Evolutionary conservation across 495 filamentous ascomycete species (phyloP).

Genomic region (Aspergillus wentii): DNA sequence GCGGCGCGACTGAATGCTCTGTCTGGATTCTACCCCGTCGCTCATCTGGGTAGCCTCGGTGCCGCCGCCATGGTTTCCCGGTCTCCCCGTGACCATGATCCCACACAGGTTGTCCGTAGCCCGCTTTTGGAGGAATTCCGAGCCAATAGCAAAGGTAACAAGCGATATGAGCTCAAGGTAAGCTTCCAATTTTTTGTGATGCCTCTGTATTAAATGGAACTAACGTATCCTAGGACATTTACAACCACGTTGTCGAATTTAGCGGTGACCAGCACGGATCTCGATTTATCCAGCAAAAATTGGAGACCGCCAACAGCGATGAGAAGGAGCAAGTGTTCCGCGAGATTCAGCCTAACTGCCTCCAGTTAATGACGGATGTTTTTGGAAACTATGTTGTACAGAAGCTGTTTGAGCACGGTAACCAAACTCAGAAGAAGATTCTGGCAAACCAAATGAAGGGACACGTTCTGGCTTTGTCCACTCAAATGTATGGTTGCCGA

Average conservation of each 20-base stretch:
- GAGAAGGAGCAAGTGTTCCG: slow-evolving; percentile 93
- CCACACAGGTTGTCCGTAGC: slow-evolving; percentile 62
- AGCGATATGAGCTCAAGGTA: slow-evolving; percentile 81
- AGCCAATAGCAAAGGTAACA: slow-evolving; percentile 67
- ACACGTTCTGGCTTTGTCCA: slow-evolving; percentile 71
- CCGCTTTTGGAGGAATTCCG: slow-evolving; percentile 75
- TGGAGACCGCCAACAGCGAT: slow-evolving; percentile 92
- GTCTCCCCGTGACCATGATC: slow-evolving; percentile 60
- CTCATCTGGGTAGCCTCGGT: slow-evolving; percentile 16
- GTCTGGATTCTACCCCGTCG: slow-evolving; percentile 26
- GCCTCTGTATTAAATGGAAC: neutral
- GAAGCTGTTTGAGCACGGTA: slow-evolving; percentile 96
- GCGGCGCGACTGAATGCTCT: slow-evolving; percentile 32
- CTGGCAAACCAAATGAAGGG: slow-evolving; percentile 83
- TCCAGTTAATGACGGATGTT: slow-evolving; percentile 92
- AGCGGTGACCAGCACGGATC: slow-evolving; percentile 95
- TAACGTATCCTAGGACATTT: slow-evolving; percentile 64
- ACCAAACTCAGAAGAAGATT: slow-evolving; percentile 85
- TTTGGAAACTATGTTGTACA: slow-evolving; percentile 99
- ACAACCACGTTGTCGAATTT: slow-evolving; percentile 86
- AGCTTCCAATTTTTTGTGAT: slow-evolving; percentile 2
- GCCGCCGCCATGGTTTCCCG: slow-evolving; percentile 38
- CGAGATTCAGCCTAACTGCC: slow-evolving; percentile 75
- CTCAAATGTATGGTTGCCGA: slow-evolving; percentile 91
- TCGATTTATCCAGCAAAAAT: slow-evolving; percentile 90